A percentile compares a stretch with the other conserved stretches of the same genome.
phyloP scores from a whole-genome alignment of 2,329 filamentous ascomycete genomes.

The Aspergillus intermedius region DNA sequence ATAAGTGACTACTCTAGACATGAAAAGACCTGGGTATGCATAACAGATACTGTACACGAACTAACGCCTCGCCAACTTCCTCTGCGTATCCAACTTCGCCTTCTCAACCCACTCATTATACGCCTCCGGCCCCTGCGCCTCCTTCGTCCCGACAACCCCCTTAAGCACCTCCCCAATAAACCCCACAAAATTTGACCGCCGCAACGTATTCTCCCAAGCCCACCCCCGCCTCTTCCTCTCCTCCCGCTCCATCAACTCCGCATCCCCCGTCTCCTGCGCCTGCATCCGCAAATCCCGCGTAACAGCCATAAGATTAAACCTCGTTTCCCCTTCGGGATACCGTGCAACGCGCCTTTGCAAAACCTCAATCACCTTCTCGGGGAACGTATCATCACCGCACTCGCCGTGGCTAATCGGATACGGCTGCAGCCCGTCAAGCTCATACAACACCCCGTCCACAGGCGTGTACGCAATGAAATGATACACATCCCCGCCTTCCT shows the following conservation, averaged over 20 bases:
- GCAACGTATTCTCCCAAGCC: slow-evolving; percentile 90
- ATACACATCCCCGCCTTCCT: slow-evolving; percentile 76
- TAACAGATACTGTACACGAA: background rate
- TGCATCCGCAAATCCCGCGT: slow-evolving; percentile 72
- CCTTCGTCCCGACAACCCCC: slow-evolving; percentile 69
- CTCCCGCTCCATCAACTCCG: slow-evolving; percentile 70
- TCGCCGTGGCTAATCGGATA: slow-evolving; percentile 82
- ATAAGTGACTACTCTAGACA: too few species aligned
- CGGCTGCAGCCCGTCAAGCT: slow-evolving; percentile 90
- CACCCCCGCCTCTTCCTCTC: slow-evolving; percentile 77
- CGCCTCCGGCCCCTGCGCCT: slow-evolving; percentile 57
- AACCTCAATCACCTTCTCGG: slow-evolving; percentile 76
- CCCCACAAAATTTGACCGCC: slow-evolving; percentile 91
- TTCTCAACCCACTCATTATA: slow-evolving; percentile 82
- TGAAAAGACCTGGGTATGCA: background rate
- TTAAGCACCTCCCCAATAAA: slow-evolving; percentile 88
- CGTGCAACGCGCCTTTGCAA: slow-evolving; percentile 74
- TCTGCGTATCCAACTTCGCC: slow-evolving; percentile 39
- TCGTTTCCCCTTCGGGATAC: slow-evolving; percentile 81
- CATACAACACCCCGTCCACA: slow-evolving; percentile 74
- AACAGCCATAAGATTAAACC: slow-evolving; percentile 94
- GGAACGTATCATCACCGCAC: slow-evolving; percentile 65
- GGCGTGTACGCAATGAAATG: slow-evolving; percentile 96
- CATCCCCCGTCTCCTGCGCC: slow-evolving; percentile 75
- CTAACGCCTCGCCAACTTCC: slow-evolving; percentile 15